Conservation (phyloP, 257 asterid genomes). For the Petunia axillaris region DNA sequence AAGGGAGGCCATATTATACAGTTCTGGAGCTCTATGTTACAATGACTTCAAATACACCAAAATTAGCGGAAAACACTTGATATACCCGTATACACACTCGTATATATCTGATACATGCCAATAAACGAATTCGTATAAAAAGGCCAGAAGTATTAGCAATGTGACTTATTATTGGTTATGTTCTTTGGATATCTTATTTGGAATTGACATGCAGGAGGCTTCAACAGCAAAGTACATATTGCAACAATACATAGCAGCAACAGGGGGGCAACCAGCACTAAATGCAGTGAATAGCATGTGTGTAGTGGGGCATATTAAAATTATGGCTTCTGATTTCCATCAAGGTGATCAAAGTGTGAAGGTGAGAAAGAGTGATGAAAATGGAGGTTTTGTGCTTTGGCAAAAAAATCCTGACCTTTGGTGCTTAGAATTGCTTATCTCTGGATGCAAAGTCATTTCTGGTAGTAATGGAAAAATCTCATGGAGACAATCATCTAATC, state of each 20-base stretch:
- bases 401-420: slow-evolving; percentile 85
- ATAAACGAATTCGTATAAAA: too few relatives aligned
- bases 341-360: slow-evolving; percentile 78
- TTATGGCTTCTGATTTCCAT: slow-evolving; percentile 79
- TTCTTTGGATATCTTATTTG: not conserved
- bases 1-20: not conserved
- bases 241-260: slow-evolving; percentile 87
- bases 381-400: slow-evolving; percentile 91
- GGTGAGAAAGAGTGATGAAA: slow-evolving; percentile 67
- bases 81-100: too few relatives aligned
- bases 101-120: too few relatives aligned
- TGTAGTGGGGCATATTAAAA: slow-evolving; percentile 73
- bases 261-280: slow-evolving; percentile 82
- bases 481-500: slow-evolving; percentile 94
- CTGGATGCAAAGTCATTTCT: slow-evolving; percentile 86
- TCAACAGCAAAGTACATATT: slow-evolving; percentile 93
- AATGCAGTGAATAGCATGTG: slow-evolving; percentile 76
- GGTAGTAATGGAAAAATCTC: slow-evolving; percentile 79
- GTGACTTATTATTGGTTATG: not conserved
- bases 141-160: not conserved
- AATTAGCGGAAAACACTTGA: too few relatives aligned
- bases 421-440: slow-evolving; percentile 74
- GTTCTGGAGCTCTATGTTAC: not conserved
- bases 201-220: slow-evolving; percentile 60
- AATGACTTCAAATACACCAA: too few relatives aligned